These are phyloP conservation scores for Aspergillus pseudotamarii DNA, from an alignment of 2,329 filamentous ascomycete species.

Conservation along the genomic window DNA sequence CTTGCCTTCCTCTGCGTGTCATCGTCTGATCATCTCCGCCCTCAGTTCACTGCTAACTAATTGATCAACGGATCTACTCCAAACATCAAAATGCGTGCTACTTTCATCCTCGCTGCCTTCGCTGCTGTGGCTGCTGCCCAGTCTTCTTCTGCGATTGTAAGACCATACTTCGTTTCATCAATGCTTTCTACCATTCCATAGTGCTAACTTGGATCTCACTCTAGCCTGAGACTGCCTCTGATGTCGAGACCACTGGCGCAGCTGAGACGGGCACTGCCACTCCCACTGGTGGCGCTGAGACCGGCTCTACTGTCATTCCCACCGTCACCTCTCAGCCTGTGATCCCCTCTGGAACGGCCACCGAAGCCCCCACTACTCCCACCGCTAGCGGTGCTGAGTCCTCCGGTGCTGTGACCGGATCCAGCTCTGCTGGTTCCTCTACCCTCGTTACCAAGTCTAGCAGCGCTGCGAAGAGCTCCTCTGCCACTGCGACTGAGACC, in stretches of 20 bases:
- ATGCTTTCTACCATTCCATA: neutral
- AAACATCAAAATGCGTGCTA: slow-evolving; percentile 50
- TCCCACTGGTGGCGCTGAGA: neutral
- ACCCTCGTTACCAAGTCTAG: slow-evolving; percentile 27
- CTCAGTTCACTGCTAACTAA: neutral
- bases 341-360: slow-evolving; percentile 17
- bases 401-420: slow-evolving; percentile 16
- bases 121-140: slow-evolving; percentile 47
- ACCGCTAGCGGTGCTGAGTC: slow-evolving; percentile 29
- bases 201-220: neutral
- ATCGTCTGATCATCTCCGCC: neutral
- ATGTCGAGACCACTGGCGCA: neutral
- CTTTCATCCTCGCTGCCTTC: slow-evolving; percentile 48
- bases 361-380: slow-evolving; percentile 4
- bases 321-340: slow-evolving; percentile 39
- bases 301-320: slow-evolving; percentile 2
- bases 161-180: slow-evolving; percentile 2
- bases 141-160: slow-evolving; percentile 27
- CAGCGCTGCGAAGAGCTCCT: slow-evolving; percentile 15
- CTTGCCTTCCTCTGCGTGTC: neutral
- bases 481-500: slow-evolving; percentile 27
- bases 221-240: neutral
- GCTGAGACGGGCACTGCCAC: neutral
- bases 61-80: slow-evolving; percentile 16
- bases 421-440: slow-evolving; percentile 24